A percentile compares a stretch with the other conserved stretches of the same genome.
Evolutionary conservation across 495 filamentous ascomycete genomes (phyloP).

Genomic region (Penicillium steckii): DNA sequence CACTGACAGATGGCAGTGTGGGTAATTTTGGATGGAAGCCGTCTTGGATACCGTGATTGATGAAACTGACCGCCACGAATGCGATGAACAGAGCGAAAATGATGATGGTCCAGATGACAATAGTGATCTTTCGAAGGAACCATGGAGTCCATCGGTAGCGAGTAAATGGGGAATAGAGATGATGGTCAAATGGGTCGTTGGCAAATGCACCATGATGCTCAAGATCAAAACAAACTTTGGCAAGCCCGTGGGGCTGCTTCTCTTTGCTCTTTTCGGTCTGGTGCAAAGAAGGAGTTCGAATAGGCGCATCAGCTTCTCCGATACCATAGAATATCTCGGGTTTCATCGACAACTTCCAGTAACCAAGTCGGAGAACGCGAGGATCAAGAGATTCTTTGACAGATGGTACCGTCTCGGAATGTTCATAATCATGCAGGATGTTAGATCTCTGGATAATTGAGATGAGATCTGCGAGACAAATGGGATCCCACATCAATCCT

Average conservation of each 20-base stretch:
- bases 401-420: slow-evolving; percentile 51
- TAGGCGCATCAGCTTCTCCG: slow-evolving; percentile 57
- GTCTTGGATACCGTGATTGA: slow-evolving; percentile 59
- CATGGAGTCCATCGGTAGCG: slow-evolving; percentile 73
- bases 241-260: slow-evolving; percentile 30
- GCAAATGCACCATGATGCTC: slow-evolving; percentile 35
- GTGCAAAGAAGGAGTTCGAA: slow-evolving; percentile 56
- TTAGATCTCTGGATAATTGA: slow-evolving; percentile 78
- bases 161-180: slow-evolving; percentile 45
- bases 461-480: slow-evolving; percentile 76
- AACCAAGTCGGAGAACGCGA: slow-evolving; percentile 68
- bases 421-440: slow-evolving; percentile 64
- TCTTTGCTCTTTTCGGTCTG: slow-evolving; percentile 29
- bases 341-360: slow-evolving; percentile 69
- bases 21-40: slow-evolving; percentile 71
- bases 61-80: slow-evolving; percentile 74
- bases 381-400: slow-evolving; percentile 46
- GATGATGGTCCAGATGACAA: slow-evolving; percentile 62
- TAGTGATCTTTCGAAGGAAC: slow-evolving; percentile 64
- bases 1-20: slow-evolving; percentile 56
- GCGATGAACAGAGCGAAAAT: slow-evolving; percentile 66
- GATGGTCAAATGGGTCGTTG: slow-evolving; percentile 36
- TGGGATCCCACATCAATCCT: slow-evolving; percentile 81
- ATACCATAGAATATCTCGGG: slow-evolving; percentile 63
- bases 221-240: slow-evolving; percentile 40